These are phyloP conservation scores for Metschnikowia aberdeeniae DNA, from an alignment of 805 yeast species.

Conservation along the genomic window DNA sequence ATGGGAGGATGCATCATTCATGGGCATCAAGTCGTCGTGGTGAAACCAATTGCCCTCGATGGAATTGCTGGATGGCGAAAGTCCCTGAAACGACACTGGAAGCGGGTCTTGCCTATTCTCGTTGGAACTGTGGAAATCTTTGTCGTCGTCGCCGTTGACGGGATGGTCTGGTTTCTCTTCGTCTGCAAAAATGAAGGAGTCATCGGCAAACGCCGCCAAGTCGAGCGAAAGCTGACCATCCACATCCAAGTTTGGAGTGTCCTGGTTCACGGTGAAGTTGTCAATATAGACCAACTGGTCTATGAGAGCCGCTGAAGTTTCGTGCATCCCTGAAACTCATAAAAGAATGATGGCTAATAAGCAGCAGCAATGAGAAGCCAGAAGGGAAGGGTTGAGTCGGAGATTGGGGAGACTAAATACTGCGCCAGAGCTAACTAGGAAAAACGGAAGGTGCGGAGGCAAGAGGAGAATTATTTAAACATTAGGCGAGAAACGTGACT, in stretches of 20 bases:
- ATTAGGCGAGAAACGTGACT: conserved; percentile 1
- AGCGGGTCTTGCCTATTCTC: not conserved
- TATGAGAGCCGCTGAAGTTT: conserved; percentile 44
- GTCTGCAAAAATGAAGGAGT: conserved; percentile 74
- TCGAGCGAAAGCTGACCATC: conserved; percentile 47
- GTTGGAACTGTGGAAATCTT: not conserved
- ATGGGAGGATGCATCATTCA: not conserved
- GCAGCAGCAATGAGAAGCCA: not conserved
- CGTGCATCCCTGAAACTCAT: conserved; percentile 11
- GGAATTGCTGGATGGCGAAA: not conserved
- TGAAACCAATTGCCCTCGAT: not conserved
- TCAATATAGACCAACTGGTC: conserved; percentile 82
- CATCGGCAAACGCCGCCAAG: conserved; percentile 79
- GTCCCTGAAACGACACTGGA: not conserved
- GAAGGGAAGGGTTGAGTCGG: not conserved
- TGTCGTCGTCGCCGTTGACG: conserved; percentile 16
- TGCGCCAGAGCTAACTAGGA: not conserved
- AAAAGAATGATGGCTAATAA: not conserved
- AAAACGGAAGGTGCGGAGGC: not conserved
- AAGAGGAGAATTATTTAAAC: conserved; percentile 1
- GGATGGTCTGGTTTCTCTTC: conserved; percentile 60
- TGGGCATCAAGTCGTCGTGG: not conserved
- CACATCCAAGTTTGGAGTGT: conserved; percentile 37
- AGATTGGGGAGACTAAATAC: too few relatives aligned
- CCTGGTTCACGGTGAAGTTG: conserved; percentile 50